These are phyloP conservation scores for Digitaria exilis DNA, from an alignment of 202 grass and related monocot species.

Conservation along the genomic window DNA sequence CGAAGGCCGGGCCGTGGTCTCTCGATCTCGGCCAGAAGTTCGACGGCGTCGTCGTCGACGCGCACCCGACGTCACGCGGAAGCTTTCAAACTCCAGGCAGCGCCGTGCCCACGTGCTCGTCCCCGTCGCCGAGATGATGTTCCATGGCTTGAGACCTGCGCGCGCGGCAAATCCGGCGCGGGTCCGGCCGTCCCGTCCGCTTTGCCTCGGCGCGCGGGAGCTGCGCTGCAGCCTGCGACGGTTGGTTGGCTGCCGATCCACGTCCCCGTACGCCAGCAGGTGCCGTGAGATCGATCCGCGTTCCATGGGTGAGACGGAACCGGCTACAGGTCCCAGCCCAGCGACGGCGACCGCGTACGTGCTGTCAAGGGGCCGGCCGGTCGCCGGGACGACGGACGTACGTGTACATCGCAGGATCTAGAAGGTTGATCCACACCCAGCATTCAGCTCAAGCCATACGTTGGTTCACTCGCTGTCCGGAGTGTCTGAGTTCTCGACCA, in stretches of 20 bases:
- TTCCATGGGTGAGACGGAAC: slow-evolving; percentile 36
- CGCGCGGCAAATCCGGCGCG: too few relatives aligned
- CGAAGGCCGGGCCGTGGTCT: too few relatives aligned
- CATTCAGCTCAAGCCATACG: neutral
- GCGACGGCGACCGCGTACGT: neutral
- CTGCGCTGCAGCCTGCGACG: too few relatives aligned
- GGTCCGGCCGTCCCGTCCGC: too few relatives aligned
- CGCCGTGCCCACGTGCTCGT: neutral
- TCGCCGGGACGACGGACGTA: neutral
- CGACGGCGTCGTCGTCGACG: neutral
- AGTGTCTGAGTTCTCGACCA: neutral
- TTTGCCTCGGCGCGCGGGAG: slow-evolving; percentile 9
- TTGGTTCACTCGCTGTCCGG: too few relatives aligned
- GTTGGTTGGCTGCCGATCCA: neutral
- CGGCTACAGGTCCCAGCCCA: neutral
- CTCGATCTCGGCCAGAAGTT: too few relatives aligned
- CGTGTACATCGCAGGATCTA: neutral
- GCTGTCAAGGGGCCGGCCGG: neutral
- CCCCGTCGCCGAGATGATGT: neutral
- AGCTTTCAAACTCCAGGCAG: neutral
- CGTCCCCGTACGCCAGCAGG: neutral
- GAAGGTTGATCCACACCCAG: neutral
- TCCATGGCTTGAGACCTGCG: slow-evolving; percentile 1
- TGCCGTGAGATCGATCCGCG: neutral
- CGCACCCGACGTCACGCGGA: neutral